phyloP scores from a whole-genome alignment of 805 yeast species.

The Myxozyma udenii region DNA sequence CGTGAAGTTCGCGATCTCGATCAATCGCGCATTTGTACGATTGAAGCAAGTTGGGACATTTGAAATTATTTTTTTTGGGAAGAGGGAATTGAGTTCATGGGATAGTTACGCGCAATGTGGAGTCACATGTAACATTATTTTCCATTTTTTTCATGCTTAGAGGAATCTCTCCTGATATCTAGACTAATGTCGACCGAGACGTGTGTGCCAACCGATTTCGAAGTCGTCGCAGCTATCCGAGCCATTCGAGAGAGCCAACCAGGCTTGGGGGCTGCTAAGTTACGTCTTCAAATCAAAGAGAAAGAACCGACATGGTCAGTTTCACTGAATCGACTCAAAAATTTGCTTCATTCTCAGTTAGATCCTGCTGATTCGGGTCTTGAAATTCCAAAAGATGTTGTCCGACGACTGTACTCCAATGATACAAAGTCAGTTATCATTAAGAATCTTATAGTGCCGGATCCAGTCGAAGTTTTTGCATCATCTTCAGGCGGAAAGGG shows the following conservation, averaged over 20 bases:
- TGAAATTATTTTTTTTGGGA: too few relatives aligned
- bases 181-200: too few relatives aligned
- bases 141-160: too few relatives aligned
- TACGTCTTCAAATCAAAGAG: slow-evolving; percentile 50
- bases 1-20: too few relatives aligned
- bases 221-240: slow-evolving; percentile 6
- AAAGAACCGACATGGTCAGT: slow-evolving; percentile 62
- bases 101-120: too few relatives aligned
- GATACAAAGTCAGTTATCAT: slow-evolving; percentile 53
- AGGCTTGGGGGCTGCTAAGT: slow-evolving; percentile 49
- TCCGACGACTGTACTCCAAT: slow-evolving; percentile 42
- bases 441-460: slow-evolving; percentile 43
- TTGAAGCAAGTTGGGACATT: too few relatives aligned
- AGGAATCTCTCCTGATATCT: too few relatives aligned
- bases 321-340: slow-evolving; percentile 55
- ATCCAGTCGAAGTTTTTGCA: slow-evolving; percentile 45
- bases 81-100: too few relatives aligned
- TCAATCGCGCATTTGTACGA: too few relatives aligned
- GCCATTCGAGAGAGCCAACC: slow-evolving; percentile 10
- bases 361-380: not conserved
- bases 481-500: slow-evolving; percentile 61
- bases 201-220: too few relatives aligned
- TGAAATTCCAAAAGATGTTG: slow-evolving; percentile 6
- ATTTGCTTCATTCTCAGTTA: slow-evolving; percentile 41
- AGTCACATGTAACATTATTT: too few relatives aligned